Percentiles rank a stretch among this genome's conserved stretches.
Evolutionary conservation across 257 asterid species (phyloP).

Genomic region (Solanum ossicruentum): DNA sequence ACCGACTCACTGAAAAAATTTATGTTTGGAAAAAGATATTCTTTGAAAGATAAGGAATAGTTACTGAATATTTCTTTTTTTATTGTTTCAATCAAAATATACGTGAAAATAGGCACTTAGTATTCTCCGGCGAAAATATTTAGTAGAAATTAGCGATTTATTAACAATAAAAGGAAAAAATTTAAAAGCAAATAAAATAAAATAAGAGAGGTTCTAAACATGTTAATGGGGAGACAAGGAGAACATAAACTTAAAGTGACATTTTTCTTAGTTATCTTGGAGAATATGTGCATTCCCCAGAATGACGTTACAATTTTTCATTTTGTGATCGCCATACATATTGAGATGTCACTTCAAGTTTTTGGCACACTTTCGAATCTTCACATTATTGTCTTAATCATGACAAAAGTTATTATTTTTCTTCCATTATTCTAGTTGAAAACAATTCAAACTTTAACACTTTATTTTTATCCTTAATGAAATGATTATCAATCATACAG

Average conservation of each 20-base stretch:
- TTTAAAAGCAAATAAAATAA: neutral
- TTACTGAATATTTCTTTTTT: no score
- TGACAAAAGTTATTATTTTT: neutral
- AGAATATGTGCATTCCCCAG: constrained; percentile 12
- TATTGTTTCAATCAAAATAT: no score
- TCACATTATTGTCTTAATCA: neutral
- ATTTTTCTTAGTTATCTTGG: neutral
- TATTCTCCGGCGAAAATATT: no score
- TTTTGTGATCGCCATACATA: neutral
- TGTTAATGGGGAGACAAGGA: neutral
- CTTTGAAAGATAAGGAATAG: no score
- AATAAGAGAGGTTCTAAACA: neutral
- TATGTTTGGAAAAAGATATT: no score
- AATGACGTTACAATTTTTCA: constrained; percentile 1
- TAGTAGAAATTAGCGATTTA: no score
- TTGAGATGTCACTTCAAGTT: neutral
- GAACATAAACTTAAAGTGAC: neutral
- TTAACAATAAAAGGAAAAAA: neutral
- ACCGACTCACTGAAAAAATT: no score
- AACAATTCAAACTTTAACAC: no score
- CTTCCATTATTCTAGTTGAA: no score
- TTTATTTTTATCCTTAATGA: no score
- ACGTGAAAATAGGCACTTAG: no score
- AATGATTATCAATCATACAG: no score
- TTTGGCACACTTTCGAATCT: neutral